These are phyloP conservation scores for Glaciozyma martinii DNA, from an alignment of 768 basidiomycete genomes.

Conservation along the genomic window DNA sequence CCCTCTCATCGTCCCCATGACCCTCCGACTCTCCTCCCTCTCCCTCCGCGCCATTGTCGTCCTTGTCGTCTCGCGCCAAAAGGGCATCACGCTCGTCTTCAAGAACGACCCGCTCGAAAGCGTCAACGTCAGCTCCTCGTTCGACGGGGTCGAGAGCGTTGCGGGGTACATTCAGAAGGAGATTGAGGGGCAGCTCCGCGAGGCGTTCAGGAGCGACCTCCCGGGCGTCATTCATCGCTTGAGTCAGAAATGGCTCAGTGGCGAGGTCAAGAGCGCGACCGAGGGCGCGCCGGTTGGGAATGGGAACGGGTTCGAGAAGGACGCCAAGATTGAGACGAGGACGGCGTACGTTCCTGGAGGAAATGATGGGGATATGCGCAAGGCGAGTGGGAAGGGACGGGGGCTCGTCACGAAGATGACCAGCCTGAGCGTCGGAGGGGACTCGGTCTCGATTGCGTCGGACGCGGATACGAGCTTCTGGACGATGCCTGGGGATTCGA, in stretches of 20 bases:
- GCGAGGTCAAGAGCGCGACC: conserved; percentile 29
- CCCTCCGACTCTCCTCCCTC: conserved; percentile 90
- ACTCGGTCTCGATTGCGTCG: conserved; percentile 19
- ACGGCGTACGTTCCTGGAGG: conserved; percentile 17
- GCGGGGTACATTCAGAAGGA: conserved; percentile 95
- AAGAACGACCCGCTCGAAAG: conserved; percentile 98
- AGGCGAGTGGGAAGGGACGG: background rate
- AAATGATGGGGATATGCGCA: background rate
- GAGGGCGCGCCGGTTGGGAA: background rate
- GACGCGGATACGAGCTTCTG: conserved; percentile 15
- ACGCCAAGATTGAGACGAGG: conserved; percentile 30
- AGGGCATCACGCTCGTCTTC: conserved; percentile 97
- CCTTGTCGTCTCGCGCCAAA: conserved; percentile 91
- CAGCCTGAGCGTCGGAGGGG: conserved; percentile 16
- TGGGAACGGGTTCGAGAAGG: conserved; percentile 12
- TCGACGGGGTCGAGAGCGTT: conserved; percentile 95
- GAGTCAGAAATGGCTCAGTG: conserved; percentile 80
- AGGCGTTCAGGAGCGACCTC: conserved; percentile 96
- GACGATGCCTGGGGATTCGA: background rate
- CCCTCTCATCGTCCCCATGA: conserved; percentile 95
- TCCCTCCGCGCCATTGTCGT: conserved; percentile 91
- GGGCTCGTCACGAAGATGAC: conserved; percentile 12
- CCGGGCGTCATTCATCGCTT: conserved; percentile 94
- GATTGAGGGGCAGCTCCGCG: conserved; percentile 90
- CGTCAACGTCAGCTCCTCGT: conserved; percentile 94